Evolutionary conservation across 306 rosid genomes (phyloP).

Genomic region (Ceratonia siliqua): DNA sequence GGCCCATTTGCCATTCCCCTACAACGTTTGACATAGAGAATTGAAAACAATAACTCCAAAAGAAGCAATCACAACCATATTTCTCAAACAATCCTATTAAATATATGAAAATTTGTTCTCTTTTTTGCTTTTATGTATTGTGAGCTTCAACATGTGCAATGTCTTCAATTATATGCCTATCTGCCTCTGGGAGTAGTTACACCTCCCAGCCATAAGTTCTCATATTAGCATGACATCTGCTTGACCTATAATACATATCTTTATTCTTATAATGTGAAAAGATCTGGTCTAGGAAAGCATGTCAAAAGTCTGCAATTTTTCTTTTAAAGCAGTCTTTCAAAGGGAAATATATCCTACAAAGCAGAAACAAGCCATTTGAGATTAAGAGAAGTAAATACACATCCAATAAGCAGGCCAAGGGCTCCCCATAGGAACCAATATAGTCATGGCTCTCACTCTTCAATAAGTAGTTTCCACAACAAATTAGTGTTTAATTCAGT

Average conservation of each 20-base stretch:
- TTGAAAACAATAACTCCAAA: constrained; percentile 26
- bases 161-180: constrained; percentile 37
- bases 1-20: constrained; percentile 37
- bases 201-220: constrained; percentile 28
- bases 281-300: constrained; percentile 23
- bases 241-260: constrained; percentile 26
- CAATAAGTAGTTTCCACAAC: not conserved
- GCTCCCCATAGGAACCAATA: constrained; percentile 8
- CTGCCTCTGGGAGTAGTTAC: constrained; percentile 25
- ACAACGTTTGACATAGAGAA: constrained; percentile 29
- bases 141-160: constrained; percentile 37
- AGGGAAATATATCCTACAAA: constrained; percentile 20
- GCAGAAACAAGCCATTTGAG: not conserved
- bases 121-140: constrained; percentile 8
- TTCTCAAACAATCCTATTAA: not conserved
- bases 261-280: constrained; percentile 32
- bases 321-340: constrained; percentile 6
- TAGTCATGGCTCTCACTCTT: not conserved
- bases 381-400: not conserved
- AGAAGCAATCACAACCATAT: constrained; percentile 32
- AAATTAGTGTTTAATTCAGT: not conserved
- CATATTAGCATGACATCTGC: constrained; percentile 17
- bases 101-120: constrained; percentile 9
- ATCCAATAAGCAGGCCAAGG: constrained; percentile 18
- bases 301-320: constrained; percentile 1